phyloP scores from a whole-genome alignment of 495 filamentous ascomycete genomes.

The Bathelium albidoporum region DNA sequence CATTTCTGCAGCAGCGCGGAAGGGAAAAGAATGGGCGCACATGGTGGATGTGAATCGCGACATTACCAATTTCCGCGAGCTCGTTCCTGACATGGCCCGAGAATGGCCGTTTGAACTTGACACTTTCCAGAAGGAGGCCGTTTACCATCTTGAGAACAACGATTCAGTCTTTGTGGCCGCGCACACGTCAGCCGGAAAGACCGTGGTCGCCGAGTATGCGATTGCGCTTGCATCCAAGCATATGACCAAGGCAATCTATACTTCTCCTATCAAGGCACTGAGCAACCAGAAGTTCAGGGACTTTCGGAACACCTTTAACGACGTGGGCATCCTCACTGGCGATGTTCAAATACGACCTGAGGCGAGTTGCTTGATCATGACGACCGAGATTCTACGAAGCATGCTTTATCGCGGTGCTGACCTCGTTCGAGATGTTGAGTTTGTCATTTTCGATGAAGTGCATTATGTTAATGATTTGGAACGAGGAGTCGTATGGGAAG shows the following conservation, averaged over 20 bases:
- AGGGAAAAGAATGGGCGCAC: slow-evolving; percentile 88
- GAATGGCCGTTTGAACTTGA: slow-evolving; percentile 97
- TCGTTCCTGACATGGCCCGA: slow-evolving; percentile 91
- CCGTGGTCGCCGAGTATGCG: slow-evolving; percentile 94
- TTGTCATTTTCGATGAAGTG: slow-evolving; percentile 98
- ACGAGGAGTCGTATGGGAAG: slow-evolving; percentile 96
- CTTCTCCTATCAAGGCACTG: slow-evolving; percentile 94
- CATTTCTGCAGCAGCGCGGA: slow-evolving; percentile 56
- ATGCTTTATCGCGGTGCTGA: slow-evolving; percentile 98
- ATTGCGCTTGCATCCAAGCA: slow-evolving; percentile 92
- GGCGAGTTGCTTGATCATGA: slow-evolving; percentile 98
- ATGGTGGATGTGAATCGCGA: slow-evolving; percentile 91
- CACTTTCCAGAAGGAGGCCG: slow-evolving; percentile 95
- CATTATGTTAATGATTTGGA: slow-evolving; percentile 99
- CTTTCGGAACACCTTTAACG: slow-evolving; percentile 78
- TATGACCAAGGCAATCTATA: slow-evolving; percentile 99
- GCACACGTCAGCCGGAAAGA: slow-evolving; percentile 96
- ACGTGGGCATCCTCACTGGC: slow-evolving; percentile 92
- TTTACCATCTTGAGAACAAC: slow-evolving; percentile 92
- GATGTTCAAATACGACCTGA: slow-evolving; percentile 98
- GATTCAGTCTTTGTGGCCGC: slow-evolving; percentile 99
- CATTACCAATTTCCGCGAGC: slow-evolving; percentile 79
- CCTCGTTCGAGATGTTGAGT: slow-evolving; percentile 93
- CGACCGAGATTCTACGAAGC: slow-evolving; percentile 92
- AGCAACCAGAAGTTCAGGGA: slow-evolving; percentile 99